phyloP scores from a whole-genome alignment of 371 early-diverging fungal genomes.

The Zychaea mexicana region DNA sequence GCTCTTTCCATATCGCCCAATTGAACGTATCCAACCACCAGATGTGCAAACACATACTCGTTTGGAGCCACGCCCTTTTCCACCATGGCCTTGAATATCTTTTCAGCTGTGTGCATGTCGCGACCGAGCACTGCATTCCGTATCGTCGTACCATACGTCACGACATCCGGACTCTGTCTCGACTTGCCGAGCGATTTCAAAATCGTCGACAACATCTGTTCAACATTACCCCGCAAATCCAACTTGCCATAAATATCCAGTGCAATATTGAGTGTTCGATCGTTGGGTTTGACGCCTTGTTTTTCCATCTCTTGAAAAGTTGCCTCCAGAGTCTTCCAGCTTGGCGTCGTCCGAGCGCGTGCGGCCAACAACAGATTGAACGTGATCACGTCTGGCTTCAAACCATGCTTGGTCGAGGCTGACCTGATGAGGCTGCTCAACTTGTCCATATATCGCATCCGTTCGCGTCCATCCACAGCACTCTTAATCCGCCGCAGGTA shows the following conservation, averaged over 20 bases:
- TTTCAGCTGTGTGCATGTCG: constrained; percentile 36
- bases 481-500: constrained; percentile 29
- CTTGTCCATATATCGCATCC: constrained; percentile 26
- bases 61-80: constrained; percentile 35
- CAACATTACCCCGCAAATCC: background rate
- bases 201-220: background rate
- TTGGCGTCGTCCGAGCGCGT: constrained; percentile 12
- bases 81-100: constrained; percentile 31
- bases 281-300: constrained; percentile 10
- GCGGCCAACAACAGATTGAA: constrained; percentile 38
- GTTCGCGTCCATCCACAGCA: constrained; percentile 16
- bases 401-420: constrained; percentile 17
- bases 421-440: constrained; percentile 20
- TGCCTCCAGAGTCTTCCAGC: constrained; percentile 14
- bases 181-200: background rate
- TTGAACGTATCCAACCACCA: constrained; percentile 35
- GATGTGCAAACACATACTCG: constrained; percentile 37
- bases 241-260: constrained; percentile 28
- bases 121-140: constrained; percentile 34
- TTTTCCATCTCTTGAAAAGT: constrained; percentile 12
- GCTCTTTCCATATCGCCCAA: constrained; percentile 34
- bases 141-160: constrained; percentile 35
- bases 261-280: constrained; percentile 38
- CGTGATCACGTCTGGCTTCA: constrained; percentile 22
- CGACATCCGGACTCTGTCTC: constrained; percentile 23